Evolutionary conservation across 306 rosid genomes (phyloP), one percentile per base, ranked within the genome.

Genomic region (Cucurbita moschata): DNA sequence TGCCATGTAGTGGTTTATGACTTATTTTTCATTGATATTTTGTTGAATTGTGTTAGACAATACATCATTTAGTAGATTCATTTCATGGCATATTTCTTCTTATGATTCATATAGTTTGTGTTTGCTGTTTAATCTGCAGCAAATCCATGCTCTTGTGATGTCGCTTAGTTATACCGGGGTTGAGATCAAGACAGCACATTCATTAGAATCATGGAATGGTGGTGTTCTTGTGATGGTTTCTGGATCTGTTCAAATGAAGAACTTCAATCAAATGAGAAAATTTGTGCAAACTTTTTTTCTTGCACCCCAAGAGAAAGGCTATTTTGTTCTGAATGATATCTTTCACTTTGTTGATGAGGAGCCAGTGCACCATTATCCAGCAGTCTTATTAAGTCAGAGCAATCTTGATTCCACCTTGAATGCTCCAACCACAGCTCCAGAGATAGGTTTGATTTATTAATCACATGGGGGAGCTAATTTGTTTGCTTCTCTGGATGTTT

Each of bases 261-360:
- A 84, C 73, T 88, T 82, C 85, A 81, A 21, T 21, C 72, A n/a
- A 58, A 79, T 87, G 88, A 90, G 94, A 84, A 90, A 89, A 77
- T 94, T 94, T 84, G 86, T 85, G 81, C 96, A 94, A 79, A 87
- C 96, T 11, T 94, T 94, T 81, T 94, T 94, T 82, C 98, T 94
- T 77, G 98, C 96, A 58, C 98, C 98, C 35, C 98, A 94, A 72
- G 97, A 94, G 71, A 94, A 89, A 76, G 98, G 98, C 4, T 90
- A 80, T 82, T 90, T 94, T 78, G 89, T 94, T 72, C 88, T 94
- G 42, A 94, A 82, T 77, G 98, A 94, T 77, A 89, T 94, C 74
- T 94, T 90, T 84, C 96, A 94, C 77, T 89, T 85, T 61, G 79
- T 91, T 61, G 96, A 94, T 66, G 97, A 90, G 59, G 97, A 90